A percentile compares a stretch with the other conserved stretches of the same genome.
Evolutionary conservation across 2,329 filamentous ascomycete species (phyloP).

Genomic region (Trichophaea hybrida): DNA sequence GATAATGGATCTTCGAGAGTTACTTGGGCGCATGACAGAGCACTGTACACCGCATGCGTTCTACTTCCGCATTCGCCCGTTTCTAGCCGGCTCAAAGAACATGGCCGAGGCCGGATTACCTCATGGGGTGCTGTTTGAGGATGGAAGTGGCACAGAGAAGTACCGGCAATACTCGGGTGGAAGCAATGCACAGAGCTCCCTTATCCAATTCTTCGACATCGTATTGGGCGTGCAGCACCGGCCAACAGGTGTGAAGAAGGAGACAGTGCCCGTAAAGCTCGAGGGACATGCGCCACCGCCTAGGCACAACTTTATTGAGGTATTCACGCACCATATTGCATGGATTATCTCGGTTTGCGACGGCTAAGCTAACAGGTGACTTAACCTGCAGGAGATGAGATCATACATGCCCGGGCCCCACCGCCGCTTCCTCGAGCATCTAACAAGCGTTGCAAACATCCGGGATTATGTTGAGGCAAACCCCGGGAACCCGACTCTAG

Average conservation of each 20-base stretch:
- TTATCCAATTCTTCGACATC: conserved; percentile 96
- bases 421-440: conserved; percentile 71
- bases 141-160: conserved; percentile 50
- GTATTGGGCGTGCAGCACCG: conserved; percentile 78
- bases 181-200: conserved; percentile 89
- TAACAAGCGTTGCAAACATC: conserved; percentile 70
- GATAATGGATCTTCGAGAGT: conserved; percentile 63
- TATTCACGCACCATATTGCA: conserved; percentile 9
- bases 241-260: conserved; percentile 61
- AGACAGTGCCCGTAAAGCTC: conserved; percentile 35
- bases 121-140: conserved; percentile 73
- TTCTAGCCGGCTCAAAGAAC: conserved; percentile 90
- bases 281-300: conserved; percentile 39
- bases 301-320: conserved; percentile 79
- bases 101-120: conserved; percentile 91
- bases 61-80: conserved; percentile 90
- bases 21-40: conserved; percentile 86
- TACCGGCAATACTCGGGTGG: conserved; percentile 84
- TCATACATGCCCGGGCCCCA: conserved; percentile 93
- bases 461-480: conserved; percentile 51
- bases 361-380: conserved; percentile 2
- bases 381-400: conserved; percentile 54
- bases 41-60: conserved; percentile 89
- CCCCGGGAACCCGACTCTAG: conserved; percentile 48
- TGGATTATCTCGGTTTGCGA: conserved; percentile 4